phyloP scores from a whole-genome alignment of 2,329 filamentous ascomycete genomes.

The Bipolaris bicolor region DNA sequence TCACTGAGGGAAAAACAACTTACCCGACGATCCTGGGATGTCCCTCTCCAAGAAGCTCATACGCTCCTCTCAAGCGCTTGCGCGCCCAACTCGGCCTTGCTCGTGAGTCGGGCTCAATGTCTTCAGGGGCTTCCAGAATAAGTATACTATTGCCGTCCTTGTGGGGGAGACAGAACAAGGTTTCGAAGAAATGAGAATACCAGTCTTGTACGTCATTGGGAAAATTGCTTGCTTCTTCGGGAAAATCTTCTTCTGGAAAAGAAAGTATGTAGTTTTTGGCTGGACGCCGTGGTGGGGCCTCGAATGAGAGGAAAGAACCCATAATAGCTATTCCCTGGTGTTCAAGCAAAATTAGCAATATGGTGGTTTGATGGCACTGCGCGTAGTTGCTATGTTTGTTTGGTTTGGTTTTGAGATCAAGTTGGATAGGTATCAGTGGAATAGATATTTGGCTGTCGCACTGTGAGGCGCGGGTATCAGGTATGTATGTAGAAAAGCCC shows the following conservation, averaged over 20 bases:
- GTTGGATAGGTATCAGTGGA: background rate
- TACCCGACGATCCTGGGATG: background rate
- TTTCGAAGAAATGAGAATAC: background rate
- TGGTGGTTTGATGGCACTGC: background rate
- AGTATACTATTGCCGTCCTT: background rate
- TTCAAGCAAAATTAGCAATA: background rate
- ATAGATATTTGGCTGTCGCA: background rate
- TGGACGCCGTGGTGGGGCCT: background rate
- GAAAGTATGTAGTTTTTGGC: background rate
- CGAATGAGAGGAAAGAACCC: background rate
- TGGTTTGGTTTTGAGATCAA: background rate
- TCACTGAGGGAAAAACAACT: background rate
- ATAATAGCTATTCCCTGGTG: background rate
- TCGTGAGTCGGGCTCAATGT: background rate
- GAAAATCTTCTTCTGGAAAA: background rate
- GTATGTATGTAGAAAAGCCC: background rate
- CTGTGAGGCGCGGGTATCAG: background rate
- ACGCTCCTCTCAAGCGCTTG: background rate
- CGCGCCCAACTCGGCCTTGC: background rate
- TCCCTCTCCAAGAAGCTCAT: background rate
- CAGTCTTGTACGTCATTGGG: background rate
- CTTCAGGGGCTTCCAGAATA: background rate
- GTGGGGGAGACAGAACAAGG: background rate
- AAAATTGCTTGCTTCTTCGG: background rate
- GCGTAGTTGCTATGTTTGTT: background rate